Evolutionary conservation across 768 basidiomycete genomes (phyloP).

Genomic region (Neoboletus subvelutipes): DNA sequence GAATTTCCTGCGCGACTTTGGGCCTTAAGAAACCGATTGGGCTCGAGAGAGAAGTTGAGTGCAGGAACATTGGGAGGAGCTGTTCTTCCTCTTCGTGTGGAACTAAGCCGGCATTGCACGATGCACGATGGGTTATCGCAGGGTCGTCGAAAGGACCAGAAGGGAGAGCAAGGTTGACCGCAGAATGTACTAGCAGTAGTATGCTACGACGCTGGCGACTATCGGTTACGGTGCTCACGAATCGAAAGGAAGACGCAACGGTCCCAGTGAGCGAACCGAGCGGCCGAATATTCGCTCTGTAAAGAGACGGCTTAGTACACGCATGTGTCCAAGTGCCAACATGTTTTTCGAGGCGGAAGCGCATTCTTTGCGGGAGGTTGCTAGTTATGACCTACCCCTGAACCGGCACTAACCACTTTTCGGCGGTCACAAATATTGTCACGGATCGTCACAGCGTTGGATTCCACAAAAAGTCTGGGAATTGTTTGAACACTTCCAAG

Average conservation of each 20-base stretch:
- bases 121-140: conserved; percentile 13
- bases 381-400: too few relatives aligned
- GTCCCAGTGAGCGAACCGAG: neutral
- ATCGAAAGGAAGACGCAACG: neutral
- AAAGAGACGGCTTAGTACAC: neutral
- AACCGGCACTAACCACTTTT: too few relatives aligned
- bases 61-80: conserved; percentile 23
- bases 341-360: neutral
- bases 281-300: neutral
- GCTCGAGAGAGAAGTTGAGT: conserved; percentile 4
- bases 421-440: too few relatives aligned
- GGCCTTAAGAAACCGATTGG: conserved; percentile 25
- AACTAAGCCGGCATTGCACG: conserved; percentile 14
- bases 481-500: too few relatives aligned
- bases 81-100: conserved; percentile 16
- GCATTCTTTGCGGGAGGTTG: neutral
- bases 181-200: conserved; percentile 23
- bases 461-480: too few relatives aligned
- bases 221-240: neutral
- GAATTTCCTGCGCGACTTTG: conserved; percentile 10
- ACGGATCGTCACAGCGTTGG: too few relatives aligned
- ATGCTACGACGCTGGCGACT: conserved; percentile 10
- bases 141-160: conserved; percentile 23
- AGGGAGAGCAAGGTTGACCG: conserved; percentile 30
- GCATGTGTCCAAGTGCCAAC: neutral